Evolutionary conservation across 2,329 filamentous ascomycete genomes (phyloP).

Genomic region (Sclerotinia trifoliorum): DNA sequence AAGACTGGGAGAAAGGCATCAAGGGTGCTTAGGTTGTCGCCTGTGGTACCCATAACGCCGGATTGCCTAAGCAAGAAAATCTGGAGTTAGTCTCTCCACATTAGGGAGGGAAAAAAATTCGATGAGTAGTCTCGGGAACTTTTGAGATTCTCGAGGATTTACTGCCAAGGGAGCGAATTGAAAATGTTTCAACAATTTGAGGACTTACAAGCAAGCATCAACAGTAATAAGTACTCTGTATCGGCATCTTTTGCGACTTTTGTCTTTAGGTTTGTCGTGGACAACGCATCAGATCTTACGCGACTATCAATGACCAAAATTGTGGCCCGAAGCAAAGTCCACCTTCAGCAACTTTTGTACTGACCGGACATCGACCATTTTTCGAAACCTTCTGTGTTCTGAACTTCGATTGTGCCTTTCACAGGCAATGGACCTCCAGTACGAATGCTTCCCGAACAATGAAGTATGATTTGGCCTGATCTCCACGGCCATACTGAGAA

Average conservation of each 20-base stretch:
- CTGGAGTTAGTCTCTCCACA: neutral
- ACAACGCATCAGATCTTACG: neutral
- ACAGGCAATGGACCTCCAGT: no score
- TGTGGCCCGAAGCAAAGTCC: neutral
- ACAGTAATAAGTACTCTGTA: neutral
- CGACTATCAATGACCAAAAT: neutral
- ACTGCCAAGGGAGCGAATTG: neutral
- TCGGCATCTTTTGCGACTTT: neutral
- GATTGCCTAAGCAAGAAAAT: neutral
- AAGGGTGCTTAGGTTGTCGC: neutral
- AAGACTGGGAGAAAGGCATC: neutral
- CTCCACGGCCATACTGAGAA: neutral
- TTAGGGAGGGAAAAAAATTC: neutral
- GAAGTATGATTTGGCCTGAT: neutral
- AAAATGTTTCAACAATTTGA: neutral
- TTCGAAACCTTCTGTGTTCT: neutral
- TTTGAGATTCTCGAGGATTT: neutral
- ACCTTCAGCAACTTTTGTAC: neutral
- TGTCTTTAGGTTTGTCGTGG: neutral
- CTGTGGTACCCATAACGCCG: neutral
- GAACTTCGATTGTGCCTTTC: neutral
- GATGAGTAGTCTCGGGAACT: neutral
- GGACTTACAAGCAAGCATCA: conserved; percentile 4
- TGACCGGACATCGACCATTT: neutral
- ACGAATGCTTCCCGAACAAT: neutral